Base-by-base conservation (phyloP, 805 yeast genomes). In the Kodamaea fukazawae region DNA sequence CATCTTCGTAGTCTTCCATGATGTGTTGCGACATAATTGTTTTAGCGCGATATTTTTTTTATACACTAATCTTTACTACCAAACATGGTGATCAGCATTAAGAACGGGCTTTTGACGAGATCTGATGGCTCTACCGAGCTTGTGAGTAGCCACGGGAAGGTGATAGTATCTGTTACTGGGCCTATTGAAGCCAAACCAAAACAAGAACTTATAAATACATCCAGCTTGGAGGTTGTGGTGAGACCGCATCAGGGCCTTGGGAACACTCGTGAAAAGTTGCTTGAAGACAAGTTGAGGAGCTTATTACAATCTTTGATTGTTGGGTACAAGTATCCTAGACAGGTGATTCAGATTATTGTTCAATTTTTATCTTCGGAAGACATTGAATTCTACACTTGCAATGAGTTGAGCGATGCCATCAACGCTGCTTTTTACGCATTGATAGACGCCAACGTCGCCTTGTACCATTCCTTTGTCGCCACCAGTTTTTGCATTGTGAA, bases 111-210 rank as follows among this genome's bases (percentile, higher is more conserved):
- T 9, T 35, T 39, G 11, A 63, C 66, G 40, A 75, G 79, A 46
- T 91, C 83, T 2, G 96, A 88, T 58, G 97, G 97, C 1, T 86
- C 95, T 1, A 81, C 91, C 1, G 74, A 74, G 16, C 67, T 81
- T 41, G 56, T 63, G 11, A 57, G 64, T n/a, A 78, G 75, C 2
- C 58, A 59, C 12, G 77, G 84, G 1, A 75, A 75, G 41, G 80
- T 85, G 2, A 62, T 90, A 2, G 78, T 83, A 31, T 80, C 96
- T 0, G 90, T 91, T 1, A 76, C 90, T 1, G 99, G 99, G 0
- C 99, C 99, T 0, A 75, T 91, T 22, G 97, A 91, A 53, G 81
- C 87, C 8, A 83, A 82, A 57, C 62, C 78, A 10, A 76, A 91
- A 50, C 96, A 89, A 55, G 98, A 91, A 57, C 60, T 81, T 25